Conservation (phyloP, 148 eudicot genomes). For the Cornus controversa region DNA sequence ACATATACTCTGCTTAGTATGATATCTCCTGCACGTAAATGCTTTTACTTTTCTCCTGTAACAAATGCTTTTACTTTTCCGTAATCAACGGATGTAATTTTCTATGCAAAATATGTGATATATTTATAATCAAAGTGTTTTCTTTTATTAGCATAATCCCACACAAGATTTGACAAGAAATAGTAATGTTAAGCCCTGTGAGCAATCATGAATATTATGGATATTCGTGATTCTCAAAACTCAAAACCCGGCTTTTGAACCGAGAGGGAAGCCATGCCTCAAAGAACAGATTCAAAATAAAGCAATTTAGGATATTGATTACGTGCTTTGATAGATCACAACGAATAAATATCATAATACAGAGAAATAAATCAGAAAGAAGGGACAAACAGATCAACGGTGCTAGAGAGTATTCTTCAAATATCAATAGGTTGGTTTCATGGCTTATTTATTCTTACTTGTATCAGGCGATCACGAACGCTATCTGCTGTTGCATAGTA, state of each 20-base stretch:
- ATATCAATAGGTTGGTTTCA: background rate
- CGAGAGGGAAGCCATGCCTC: background rate
- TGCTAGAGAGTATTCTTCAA: background rate
- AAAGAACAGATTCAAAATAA: background rate
- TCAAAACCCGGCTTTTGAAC: background rate
- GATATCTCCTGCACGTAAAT: too few relatives aligned
- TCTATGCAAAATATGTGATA: too few relatives aligned
- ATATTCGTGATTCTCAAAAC: background rate
- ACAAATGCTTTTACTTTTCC: too few relatives aligned
- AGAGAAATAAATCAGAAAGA: background rate
- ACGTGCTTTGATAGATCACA: background rate
- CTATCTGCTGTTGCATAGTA: conserved; percentile 98
- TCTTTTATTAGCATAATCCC: too few relatives aligned
- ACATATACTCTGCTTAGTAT: too few relatives aligned
- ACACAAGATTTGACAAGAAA: background rate
- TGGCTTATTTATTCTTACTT: conserved; percentile 38
- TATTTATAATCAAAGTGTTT: too few relatives aligned
- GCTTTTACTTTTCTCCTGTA: too few relatives aligned
- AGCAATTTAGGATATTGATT: background rate
- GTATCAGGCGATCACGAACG: conserved; percentile 82
- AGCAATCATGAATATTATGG: background rate
- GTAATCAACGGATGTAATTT: too few relatives aligned
- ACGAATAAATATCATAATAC: background rate
- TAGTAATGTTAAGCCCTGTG: background rate
- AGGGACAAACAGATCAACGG: background rate